Evolutionary conservation across 441 rosid species (phyloP).

Genomic region (Adansonia gregorii): DNA sequence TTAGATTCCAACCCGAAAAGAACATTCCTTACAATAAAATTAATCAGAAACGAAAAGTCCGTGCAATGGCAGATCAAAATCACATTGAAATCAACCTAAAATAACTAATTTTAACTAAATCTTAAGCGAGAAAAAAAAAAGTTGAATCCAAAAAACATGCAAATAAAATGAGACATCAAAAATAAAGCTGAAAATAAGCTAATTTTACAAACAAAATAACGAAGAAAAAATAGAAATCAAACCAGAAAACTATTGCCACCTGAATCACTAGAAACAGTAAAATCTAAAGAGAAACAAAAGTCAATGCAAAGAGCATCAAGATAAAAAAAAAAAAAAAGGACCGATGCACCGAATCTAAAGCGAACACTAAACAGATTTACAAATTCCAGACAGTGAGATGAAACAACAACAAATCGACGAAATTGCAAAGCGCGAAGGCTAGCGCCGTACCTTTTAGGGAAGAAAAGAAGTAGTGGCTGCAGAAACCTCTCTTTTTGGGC

Average conservation of each 20-base stretch:
- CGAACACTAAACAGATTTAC: constrained; percentile 13
- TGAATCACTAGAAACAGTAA: background rate
- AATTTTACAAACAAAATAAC: background rate
- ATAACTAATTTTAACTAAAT: background rate
- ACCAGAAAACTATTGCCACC: background rate
- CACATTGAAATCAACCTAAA: background rate
- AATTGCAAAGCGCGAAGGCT: background rate
- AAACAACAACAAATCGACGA: background rate
- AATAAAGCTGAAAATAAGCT: background rate
- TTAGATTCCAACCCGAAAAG: background rate
- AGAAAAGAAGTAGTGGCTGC: background rate
- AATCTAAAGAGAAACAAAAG: background rate
- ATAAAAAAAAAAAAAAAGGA: background rate
- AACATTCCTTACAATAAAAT: background rate
- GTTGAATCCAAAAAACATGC: background rate
- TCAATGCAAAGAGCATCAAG: background rate
- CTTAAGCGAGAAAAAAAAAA: background rate
- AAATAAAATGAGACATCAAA: too few relatives aligned
- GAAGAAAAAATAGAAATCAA: background rate
- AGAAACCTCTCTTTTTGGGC: background rate
- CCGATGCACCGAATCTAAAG: background rate
- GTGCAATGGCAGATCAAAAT: background rate
- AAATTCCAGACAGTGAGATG: background rate
- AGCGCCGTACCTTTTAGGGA: constrained; percentile 1
- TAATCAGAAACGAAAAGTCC: background rate